A percentile compares a stretch with the other conserved stretches of the same genome.
Evolutionary conservation across 495 filamentous ascomycete species (phyloP).

Genomic region (Podospora pseudocomata): DNA sequence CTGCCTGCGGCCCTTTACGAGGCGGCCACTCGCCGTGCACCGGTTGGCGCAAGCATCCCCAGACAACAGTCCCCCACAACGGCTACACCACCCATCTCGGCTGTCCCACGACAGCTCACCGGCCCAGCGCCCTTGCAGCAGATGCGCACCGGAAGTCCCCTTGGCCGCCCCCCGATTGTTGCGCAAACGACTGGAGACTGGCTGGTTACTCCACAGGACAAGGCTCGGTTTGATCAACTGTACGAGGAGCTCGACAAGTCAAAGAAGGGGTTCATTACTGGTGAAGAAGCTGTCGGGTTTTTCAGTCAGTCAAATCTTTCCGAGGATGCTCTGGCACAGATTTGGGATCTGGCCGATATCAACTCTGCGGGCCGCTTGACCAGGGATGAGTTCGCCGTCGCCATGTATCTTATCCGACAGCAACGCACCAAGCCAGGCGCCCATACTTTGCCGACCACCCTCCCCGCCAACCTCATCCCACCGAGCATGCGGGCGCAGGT

Average conservation of each 20-base stretch:
- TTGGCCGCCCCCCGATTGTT: constrained; percentile 56
- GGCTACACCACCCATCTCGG: constrained; percentile 35
- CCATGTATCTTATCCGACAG: constrained; percentile 93
- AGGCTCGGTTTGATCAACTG: constrained; percentile 77
- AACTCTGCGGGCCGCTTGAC: constrained; percentile 81
- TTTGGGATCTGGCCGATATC: constrained; percentile 97
- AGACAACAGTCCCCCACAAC: constrained; percentile 38
- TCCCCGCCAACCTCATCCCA: constrained; percentile 80
- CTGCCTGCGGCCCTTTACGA: constrained; percentile 88
- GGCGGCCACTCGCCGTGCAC: constrained; percentile 71
- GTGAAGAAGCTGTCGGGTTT: constrained; percentile 91
- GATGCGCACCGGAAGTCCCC: constrained; percentile 64
- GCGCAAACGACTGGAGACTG: constrained; percentile 73
- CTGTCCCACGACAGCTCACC: constrained; percentile 47
- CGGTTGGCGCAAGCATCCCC: constrained; percentile 43
- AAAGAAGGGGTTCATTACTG: constrained; percentile 77
- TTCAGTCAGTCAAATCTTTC: constrained; percentile 87
- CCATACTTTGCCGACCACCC: constrained; percentile 59
- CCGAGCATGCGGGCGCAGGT: constrained; percentile 77
- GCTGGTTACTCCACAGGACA: constrained; percentile 78
- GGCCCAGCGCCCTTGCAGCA: constrained; percentile 38
- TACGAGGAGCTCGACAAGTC: constrained; percentile 77
- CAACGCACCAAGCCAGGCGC: constrained; percentile 70
- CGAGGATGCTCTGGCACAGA: constrained; percentile 87
- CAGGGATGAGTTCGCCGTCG: constrained; percentile 90